Evolutionary conservation across 2,329 filamentous ascomycete genomes (phyloP).

Genomic region (Didymella pinodella): DNA sequence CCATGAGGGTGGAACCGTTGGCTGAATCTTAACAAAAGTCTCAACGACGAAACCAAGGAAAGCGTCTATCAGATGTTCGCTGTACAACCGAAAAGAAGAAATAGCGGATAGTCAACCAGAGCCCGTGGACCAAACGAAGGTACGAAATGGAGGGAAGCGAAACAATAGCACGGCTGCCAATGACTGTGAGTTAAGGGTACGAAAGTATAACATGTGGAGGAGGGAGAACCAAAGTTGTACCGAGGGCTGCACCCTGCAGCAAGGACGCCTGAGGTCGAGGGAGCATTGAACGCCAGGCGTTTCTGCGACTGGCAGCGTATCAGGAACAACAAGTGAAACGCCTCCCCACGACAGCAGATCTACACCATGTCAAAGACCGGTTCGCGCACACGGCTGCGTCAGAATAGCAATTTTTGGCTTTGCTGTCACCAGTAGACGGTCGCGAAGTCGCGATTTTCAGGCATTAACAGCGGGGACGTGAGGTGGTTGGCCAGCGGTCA

Average conservation of each 20-base stretch:
- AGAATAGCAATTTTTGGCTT: slow-evolving; percentile 6
- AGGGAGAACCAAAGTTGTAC: slow-evolving; percentile 40
- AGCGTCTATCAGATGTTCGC: slow-evolving; percentile 11
- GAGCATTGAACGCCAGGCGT: slow-evolving; percentile 47
- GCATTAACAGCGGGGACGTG: slow-evolving; percentile 9
- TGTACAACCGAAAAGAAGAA: slow-evolving; percentile 14
- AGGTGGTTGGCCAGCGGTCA: slow-evolving; percentile 33
- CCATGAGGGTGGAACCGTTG: slow-evolving; percentile 35
- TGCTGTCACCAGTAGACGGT: slow-evolving; percentile 20
- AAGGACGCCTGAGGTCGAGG: slow-evolving; percentile 38
- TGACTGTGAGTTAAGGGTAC: slow-evolving; percentile 39
- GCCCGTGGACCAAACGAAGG: slow-evolving; percentile 44
- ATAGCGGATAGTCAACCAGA: slow-evolving; percentile 31
- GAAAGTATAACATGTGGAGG: slow-evolving; percentile 35
- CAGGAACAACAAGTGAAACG: slow-evolving; percentile 42
- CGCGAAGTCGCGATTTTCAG: slow-evolving; percentile 8
- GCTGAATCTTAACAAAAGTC: slow-evolving; percentile 23
- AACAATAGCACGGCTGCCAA: slow-evolving; percentile 51
- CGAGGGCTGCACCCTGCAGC: slow-evolving; percentile 36
- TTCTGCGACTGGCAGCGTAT: slow-evolving; percentile 44
- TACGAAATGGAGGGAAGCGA: slow-evolving; percentile 42
- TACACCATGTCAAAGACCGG: slow-evolving; percentile 26
- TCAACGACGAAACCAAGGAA: slow-evolving; percentile 25
- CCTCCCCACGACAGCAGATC: slow-evolving; percentile 23
- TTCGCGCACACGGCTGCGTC: slow-evolving; percentile 28